Percentiles rank a stretch among this genome's conserved stretches.
These are phyloP conservation scores for Bryum argenteum DNA, from an alignment of 225 moss, liverwort and hornwort species.

Conservation along the genomic window DNA sequence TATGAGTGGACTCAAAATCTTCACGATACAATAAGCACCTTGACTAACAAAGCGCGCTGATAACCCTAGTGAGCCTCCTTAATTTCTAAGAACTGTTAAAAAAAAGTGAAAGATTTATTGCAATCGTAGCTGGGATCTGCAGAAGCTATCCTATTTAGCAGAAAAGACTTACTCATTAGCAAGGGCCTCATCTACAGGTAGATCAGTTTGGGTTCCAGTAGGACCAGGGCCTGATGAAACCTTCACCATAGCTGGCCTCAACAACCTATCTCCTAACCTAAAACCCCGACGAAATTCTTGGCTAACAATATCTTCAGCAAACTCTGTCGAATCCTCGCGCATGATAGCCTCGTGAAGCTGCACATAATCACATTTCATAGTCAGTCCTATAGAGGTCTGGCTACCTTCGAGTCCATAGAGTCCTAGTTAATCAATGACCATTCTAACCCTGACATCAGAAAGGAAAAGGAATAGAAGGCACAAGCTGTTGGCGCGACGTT, in stretches of 20 bases:
- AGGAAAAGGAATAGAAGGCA: conserved; percentile 6
- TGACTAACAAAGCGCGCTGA: conserved; percentile 30
- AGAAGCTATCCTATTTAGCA: conserved; percentile 33
- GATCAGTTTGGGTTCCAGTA: conserved; percentile 33
- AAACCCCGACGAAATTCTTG: conserved; percentile 96
- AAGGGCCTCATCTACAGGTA: conserved; percentile 52
- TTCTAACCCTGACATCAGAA: not conserved
- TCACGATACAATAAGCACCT: conserved; percentile 41
- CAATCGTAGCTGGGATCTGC: conserved; percentile 28
- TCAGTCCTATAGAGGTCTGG: not conserved
- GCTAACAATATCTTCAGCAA: conserved; percentile 69
- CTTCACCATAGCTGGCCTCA: conserved; percentile 98
- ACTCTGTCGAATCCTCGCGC: conserved; percentile 92
- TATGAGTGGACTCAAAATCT: conserved; percentile 27
- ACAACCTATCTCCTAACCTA: conserved; percentile 73
- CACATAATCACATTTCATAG: conserved; percentile 33
- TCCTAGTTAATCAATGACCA: not conserved
- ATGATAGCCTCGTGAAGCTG: conserved; percentile 97
- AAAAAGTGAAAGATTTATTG: conserved; percentile 23
- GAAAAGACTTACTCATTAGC: conserved; percentile 43
- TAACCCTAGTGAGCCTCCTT: conserved; percentile 25
- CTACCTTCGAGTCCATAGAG: not conserved
- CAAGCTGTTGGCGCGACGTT: not conserved
- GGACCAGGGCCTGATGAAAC: conserved; percentile 87
- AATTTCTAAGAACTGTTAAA: conserved; percentile 27